Conservation (phyloP, 2,329 filamentous ascomycete species). For the Penicillium sp. region DNA sequence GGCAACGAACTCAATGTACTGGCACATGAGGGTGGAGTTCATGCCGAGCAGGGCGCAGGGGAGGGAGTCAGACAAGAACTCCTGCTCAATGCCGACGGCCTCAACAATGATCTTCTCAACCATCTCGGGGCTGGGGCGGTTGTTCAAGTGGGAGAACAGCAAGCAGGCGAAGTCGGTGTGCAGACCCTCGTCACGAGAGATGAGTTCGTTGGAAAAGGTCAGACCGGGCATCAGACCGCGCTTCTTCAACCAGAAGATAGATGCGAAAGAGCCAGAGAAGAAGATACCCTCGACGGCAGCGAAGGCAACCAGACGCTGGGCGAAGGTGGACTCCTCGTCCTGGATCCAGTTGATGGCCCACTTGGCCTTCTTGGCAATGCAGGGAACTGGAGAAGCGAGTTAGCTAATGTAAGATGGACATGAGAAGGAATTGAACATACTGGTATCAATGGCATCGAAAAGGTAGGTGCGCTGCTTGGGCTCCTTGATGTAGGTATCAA, state of each 20-base stretch:
- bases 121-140: slow-evolving; percentile 78
- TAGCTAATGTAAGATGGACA: neutral
- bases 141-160: slow-evolving; percentile 93
- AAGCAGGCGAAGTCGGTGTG: slow-evolving; percentile 99
- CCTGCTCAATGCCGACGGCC: slow-evolving; percentile 91
- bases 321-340: slow-evolving; percentile 91
- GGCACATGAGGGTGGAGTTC: slow-evolving; percentile 97
- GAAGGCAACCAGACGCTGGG: slow-evolving; percentile 92
- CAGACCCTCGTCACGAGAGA: slow-evolving; percentile 98
- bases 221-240: slow-evolving; percentile 97
- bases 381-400: slow-evolving; percentile 65
- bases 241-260: slow-evolving; percentile 99
- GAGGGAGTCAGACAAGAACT: slow-evolving; percentile 95
- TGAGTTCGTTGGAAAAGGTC: slow-evolving; percentile 99
- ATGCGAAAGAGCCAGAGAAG: slow-evolving; percentile 97
- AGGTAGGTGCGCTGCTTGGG: slow-evolving; percentile 88
- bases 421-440: slow-evolving; percentile 51
- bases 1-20: slow-evolving; percentile 99
- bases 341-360: slow-evolving; percentile 96
- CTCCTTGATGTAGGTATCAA: slow-evolving; percentile 99
- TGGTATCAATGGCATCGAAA: slow-evolving; percentile 98
- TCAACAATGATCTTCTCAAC: slow-evolving; percentile 89
- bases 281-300: slow-evolving; percentile 99
- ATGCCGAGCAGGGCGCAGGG: slow-evolving; percentile 93
- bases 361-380: slow-evolving; percentile 97